Evolutionary conservation across 2,329 filamentous ascomycete species (phyloP).

Genomic region (Scedosporium boydii): DNA sequence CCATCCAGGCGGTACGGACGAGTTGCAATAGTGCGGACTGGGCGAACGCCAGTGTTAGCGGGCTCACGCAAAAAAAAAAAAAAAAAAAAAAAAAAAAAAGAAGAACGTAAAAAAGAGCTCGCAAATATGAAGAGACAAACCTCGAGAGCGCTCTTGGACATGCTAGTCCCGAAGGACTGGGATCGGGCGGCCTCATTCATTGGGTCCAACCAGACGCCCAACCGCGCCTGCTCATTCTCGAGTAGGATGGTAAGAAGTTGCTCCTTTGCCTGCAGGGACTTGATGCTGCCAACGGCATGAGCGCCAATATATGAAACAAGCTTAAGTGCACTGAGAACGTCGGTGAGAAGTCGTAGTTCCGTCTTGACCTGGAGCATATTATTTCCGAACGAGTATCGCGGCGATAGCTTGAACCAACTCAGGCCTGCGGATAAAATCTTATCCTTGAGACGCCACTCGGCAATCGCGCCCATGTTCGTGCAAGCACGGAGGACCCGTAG

Average conservation of each 20-base stretch:
- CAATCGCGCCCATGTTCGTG: constrained; percentile 51
- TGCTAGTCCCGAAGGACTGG: constrained; percentile 7
- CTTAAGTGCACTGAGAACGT: constrained; percentile 61
- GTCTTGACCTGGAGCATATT: constrained; percentile 91
- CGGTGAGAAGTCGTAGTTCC: constrained; percentile 71
- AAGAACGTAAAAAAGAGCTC: background rate
- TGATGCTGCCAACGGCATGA: constrained; percentile 42
- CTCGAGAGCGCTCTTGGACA: constrained; percentile 17
- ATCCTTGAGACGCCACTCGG: constrained; percentile 79
- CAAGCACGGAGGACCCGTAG: constrained; percentile 67
- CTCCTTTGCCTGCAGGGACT: constrained; percentile 67
- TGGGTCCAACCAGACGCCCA: constrained; percentile 86
- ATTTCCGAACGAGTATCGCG: constrained; percentile 91
- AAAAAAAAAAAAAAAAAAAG: background rate
- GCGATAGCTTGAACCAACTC: constrained; percentile 76
- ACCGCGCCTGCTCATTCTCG: constrained; percentile 71
- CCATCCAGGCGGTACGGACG: constrained; percentile 75
- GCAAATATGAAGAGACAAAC: background rate
- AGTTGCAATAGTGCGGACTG: constrained; percentile 51
- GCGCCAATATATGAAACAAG: constrained; percentile 51
- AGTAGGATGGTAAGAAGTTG: constrained; percentile 72
- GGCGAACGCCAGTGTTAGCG: background rate
- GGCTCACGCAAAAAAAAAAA: background rate
- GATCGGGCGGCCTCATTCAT: constrained; percentile 43
- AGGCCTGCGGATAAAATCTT: constrained; percentile 78